Evolutionary conservation across 768 basidiomycete genomes (phyloP).

Genomic region (Tylopilus subfusipes): DNA sequence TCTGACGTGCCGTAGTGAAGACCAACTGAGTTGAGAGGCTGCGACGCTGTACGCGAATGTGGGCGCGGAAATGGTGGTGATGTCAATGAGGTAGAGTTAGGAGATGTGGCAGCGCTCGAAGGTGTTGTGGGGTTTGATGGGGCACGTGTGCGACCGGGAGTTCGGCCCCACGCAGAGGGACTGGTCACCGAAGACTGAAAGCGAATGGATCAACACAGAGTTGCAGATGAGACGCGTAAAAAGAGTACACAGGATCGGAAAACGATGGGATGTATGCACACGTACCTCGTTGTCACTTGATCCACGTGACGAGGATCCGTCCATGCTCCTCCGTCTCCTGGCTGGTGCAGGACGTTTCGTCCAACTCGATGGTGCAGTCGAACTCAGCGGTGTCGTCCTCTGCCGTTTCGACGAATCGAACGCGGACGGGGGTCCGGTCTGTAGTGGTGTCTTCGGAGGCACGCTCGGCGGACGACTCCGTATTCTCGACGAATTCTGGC

Average conservation of each 20-base stretch:
- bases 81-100: constrained; percentile 38
- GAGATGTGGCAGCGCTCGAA: constrained; percentile 37
- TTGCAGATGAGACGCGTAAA: neutral
- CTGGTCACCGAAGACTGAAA: constrained; percentile 35
- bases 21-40: constrained; percentile 40
- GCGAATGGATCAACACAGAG: constrained; percentile 8
- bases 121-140: constrained; percentile 67
- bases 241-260: neutral
- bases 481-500: constrained; percentile 48
- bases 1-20: constrained; percentile 43
- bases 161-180: constrained; percentile 43
- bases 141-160: constrained; percentile 51
- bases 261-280: constrained; percentile 1
- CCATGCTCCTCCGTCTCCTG: constrained; percentile 67
- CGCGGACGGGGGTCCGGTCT: constrained; percentile 45
- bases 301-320: constrained; percentile 44
- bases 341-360: constrained; percentile 64
- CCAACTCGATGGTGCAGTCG: constrained; percentile 73
- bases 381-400: constrained; percentile 60
- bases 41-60: constrained; percentile 59
- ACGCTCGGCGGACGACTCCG: constrained; percentile 53
- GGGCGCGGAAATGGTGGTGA: constrained; percentile 54
- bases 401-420: constrained; percentile 71
- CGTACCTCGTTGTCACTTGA: constrained; percentile 74
- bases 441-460: constrained; percentile 50